Evolutionary conservation across 73 alveolate species (phyloP).

Genomic region (Symbiodinium pilosum): DNA sequence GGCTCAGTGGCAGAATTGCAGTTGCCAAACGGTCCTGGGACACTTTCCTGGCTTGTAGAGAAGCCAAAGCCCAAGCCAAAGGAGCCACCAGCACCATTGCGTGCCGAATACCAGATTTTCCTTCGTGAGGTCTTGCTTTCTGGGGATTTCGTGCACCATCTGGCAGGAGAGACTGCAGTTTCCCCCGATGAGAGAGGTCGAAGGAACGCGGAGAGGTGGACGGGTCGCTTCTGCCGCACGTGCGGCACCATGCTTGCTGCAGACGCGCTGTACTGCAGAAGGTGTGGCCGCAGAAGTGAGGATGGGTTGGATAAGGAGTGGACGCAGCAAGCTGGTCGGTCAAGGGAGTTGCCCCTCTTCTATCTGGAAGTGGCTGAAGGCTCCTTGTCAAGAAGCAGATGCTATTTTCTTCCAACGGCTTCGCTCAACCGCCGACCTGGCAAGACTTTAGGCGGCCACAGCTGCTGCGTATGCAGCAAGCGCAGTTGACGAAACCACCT

Average conservation of each 20-base stretch:
- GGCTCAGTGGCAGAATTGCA: conserved; percentile 9
- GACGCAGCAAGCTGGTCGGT: neutral
- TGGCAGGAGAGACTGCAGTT: neutral
- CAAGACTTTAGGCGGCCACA: too few relatives aligned
- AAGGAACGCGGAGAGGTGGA: neutral
- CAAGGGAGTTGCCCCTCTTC: conserved; percentile 41
- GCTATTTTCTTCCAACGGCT: neutral
- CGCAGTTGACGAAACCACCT: too few relatives aligned
- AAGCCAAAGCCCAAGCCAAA: conserved; percentile 39
- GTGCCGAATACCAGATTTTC: neutral
- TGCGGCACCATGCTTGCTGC: neutral
- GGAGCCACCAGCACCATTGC: neutral
- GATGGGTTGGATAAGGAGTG: neutral
- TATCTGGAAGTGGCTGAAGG: conserved; percentile 47
- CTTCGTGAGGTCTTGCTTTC: conserved; percentile 3
- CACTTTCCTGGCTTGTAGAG: conserved; percentile 31
- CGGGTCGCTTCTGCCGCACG: neutral
- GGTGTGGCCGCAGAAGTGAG: neutral
- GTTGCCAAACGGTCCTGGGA: conserved; percentile 77
- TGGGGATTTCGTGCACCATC: conserved; percentile 42
- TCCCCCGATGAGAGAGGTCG: neutral
- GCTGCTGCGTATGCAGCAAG: too few relatives aligned
- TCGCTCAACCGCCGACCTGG: too few relatives aligned
- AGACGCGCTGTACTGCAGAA: neutral
- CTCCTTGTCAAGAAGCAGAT: neutral